phyloP scores from a whole-genome alignment of 1,284 basidiomycete species.

The Cryptococcus deneoformans region DNA sequence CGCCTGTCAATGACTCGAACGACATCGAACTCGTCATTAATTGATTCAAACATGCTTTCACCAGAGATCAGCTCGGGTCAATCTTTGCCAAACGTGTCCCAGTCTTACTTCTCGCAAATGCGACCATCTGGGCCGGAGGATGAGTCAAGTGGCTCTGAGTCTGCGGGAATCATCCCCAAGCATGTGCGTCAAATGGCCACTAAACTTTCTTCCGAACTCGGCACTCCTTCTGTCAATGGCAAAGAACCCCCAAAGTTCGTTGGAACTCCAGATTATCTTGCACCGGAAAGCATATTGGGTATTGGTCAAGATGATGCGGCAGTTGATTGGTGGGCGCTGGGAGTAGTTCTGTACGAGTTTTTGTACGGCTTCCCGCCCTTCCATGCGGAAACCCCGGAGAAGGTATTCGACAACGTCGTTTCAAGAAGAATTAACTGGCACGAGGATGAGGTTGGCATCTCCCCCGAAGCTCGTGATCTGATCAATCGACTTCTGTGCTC shows the following conservation, averaged over 20 bases:
- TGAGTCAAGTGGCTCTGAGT: conserved; percentile 85
- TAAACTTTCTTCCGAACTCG: conserved; percentile 53
- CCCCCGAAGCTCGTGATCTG: conserved; percentile 83
- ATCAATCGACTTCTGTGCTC: conserved; percentile 84
- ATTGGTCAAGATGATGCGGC: conserved; percentile 91
- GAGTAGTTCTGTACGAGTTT: conserved; percentile 98
- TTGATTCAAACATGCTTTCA: conserved; percentile 43
- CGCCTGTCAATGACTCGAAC: conserved; percentile 55
- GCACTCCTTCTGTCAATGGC: conserved; percentile 64
- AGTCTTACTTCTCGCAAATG: conserved; percentile 69
- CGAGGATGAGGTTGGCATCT: conserved; percentile 87
- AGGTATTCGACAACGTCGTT: conserved; percentile 98
- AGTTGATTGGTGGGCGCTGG: conserved; percentile 99
- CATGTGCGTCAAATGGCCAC: conserved; percentile 62
- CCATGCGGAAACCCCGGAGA: conserved; percentile 94
- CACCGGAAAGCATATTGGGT: conserved; percentile 94
- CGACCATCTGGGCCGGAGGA: conserved; percentile 54
- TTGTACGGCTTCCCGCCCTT: conserved; percentile 96
- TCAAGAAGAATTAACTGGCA: conserved; percentile 93
- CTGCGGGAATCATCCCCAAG: conserved; percentile 69
- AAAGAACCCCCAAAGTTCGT: conserved; percentile 72
- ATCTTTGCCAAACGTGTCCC: conserved; percentile 54
- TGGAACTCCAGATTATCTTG: conserved; percentile 94
- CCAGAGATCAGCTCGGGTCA: conserved; percentile 49
- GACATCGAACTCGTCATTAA: conserved; percentile 69